These are phyloP conservation scores for Dimargaris verticillata DNA, from an alignment of 192 early-diverging fungal genomes.

Conservation along the genomic window DNA sequence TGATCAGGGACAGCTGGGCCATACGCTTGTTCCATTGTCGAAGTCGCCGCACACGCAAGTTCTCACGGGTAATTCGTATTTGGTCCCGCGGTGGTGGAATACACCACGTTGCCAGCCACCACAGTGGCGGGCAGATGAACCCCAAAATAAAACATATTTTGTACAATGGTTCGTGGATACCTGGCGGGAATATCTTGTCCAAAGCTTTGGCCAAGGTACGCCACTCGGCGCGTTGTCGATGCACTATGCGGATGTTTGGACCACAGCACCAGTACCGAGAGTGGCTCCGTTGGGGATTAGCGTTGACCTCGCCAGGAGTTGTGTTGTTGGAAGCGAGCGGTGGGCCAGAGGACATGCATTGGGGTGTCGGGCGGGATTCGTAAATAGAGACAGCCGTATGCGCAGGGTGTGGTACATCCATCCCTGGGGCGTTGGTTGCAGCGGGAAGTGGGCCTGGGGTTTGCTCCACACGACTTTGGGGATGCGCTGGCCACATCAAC, in stretches of 20 bases:
- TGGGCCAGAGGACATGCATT: neutral
- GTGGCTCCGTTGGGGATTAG: neutral
- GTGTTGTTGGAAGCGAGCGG: neutral
- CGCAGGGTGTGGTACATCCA: neutral
- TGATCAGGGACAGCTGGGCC: neutral
- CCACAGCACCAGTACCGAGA: neutral
- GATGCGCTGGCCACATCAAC: too few species aligned
- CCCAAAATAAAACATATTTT: conserved; percentile 5
- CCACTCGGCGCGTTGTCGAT: neutral
- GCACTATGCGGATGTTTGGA: neutral
- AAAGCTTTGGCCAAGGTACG: neutral
- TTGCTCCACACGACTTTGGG: too few species aligned
- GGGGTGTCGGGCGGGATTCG: neutral
- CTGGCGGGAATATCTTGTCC: conserved; percentile 3
- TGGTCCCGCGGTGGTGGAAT: conserved; percentile 9
- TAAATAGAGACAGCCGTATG: neutral
- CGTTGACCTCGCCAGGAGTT: neutral
- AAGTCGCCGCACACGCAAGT: conserved; percentile 2
- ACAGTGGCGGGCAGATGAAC: conserved; percentile 5
- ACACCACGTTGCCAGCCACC: conserved; percentile 11
- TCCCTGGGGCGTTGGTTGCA: neutral
- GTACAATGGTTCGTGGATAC: conserved; percentile 1
- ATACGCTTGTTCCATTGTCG: conserved; percentile 10
- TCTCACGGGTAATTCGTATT: conserved; percentile 8
- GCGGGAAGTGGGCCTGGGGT: neutral